These are phyloP conservation scores for Phytophthora brassicae DNA, from an alignment of 352 stramenopile species.

Conservation along the genomic window DNA sequence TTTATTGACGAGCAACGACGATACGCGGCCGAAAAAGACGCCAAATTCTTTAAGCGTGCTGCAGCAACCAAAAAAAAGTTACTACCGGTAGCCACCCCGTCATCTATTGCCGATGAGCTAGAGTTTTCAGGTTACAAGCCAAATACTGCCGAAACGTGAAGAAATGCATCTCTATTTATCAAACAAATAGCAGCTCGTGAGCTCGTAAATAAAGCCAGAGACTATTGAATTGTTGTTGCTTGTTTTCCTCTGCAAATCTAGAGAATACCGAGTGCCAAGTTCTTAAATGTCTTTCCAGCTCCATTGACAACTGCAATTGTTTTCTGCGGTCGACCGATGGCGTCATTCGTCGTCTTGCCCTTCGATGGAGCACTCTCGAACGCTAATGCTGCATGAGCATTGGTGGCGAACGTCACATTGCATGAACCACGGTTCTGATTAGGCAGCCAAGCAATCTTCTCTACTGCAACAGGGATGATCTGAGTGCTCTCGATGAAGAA, in stretches of 20 bases:
- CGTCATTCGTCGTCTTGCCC: conserved; percentile 48
- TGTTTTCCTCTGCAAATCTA: conserved; percentile 26
- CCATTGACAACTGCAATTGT: conserved; percentile 57
- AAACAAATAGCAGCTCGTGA: conserved; percentile 16
- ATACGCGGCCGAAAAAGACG: conserved; percentile 62
- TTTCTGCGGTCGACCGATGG: conserved; percentile 74
- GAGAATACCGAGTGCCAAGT: conserved; percentile 52
- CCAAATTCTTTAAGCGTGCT: conserved; percentile 79
- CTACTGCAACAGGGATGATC: conserved; percentile 66
- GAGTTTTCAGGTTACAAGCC: conserved; percentile 23
- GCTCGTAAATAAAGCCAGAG: conserved; percentile 12
- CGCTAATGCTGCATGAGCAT: conserved; percentile 62
- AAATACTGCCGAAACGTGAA: conserved; percentile 34
- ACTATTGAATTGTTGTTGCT: conserved; percentile 16
- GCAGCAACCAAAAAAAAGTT: conserved; percentile 74
- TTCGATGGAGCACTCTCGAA: conserved; percentile 54
- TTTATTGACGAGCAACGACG: conserved; percentile 75
- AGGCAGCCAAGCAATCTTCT: conserved; percentile 63
- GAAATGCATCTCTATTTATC: conserved; percentile 35
- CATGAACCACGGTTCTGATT: conserved; percentile 71
- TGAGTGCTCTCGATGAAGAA: conserved; percentile 67
- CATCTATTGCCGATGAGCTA: background rate
- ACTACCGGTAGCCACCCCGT: conserved; percentile 15
- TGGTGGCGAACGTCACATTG: conserved; percentile 68
- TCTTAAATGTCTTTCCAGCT: conserved; percentile 73